Base-by-base conservation (phyloP, 2,329 filamentous ascomycete species). In the Neophaeococcomyces aloes region DNA sequence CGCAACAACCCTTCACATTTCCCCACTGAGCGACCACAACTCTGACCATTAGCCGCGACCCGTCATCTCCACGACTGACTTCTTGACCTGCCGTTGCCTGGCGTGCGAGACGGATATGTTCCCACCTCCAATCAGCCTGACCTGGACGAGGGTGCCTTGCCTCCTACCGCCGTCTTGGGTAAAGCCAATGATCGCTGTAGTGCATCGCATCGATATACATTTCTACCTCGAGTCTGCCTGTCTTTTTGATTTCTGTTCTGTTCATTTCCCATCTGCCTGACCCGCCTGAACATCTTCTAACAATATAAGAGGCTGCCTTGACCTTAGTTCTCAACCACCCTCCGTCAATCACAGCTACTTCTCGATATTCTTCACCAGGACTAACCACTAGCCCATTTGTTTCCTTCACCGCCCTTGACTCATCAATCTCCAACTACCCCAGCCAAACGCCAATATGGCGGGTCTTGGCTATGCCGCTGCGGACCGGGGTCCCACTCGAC, bases 171-270 rank as follows among this genome's bases (percentile, higher is more conserved):
- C 29, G 23, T n/a, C 25, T 15, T 17, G 8, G 30, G 23, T n/a
- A n/a, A 11, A 18, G 19, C 19, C 5, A 18, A 34, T 15, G 15
- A 17, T 33, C 17, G 13, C 14, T 34, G 17, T 18, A n/a, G 11
- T 15, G 14, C 14, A 7, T 3, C n/a, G 6, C 13, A 38, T 19
- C 21, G 36, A 31, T 29, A 34, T 15, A 35, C 18, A 42, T 35
- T 42, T 42, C 31, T 42, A 42, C 39, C 39, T 35, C n/a, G 39
- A 42, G 39, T 42, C 39, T 35, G 39, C 39, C 39, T 42, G 31
- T 42, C 34, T 15, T 32, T 29, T 4, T 32, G 17, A 25, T 17
- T 42, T 42, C 39, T 42, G 39, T 35, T 21, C 31, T 27, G 14
- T 42, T 27, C 25, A 10, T 40, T 40, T 23, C 15, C 17, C 29